phyloP scores from a whole-genome alignment of 441 rosid genomes.

The Erodium trifolium region DNA sequence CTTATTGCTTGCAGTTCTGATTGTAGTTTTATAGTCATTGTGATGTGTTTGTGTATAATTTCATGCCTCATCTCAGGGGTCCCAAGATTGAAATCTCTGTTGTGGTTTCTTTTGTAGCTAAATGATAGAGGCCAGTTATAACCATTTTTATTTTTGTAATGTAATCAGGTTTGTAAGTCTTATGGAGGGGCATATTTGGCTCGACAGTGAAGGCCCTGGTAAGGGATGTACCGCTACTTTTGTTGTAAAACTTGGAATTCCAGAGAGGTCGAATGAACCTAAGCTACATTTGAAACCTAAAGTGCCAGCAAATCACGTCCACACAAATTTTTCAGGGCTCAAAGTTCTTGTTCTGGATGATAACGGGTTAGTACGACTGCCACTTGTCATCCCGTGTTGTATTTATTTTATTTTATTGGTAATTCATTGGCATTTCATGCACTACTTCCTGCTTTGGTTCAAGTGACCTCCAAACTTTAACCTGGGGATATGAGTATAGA shows the following conservation, averaged over 20 bases:
- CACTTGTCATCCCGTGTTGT: conserved; percentile 13
- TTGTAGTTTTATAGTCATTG: neutral
- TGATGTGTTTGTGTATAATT: neutral
- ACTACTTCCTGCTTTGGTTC: neutral
- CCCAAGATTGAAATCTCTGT: neutral
- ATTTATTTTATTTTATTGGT: neutral
- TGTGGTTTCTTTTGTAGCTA: neutral
- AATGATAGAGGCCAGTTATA: neutral
- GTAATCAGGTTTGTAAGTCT: conserved; percentile 79
- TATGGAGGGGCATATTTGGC: conserved; percentile 94
- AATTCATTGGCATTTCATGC: neutral
- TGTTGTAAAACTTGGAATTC: conserved; percentile 63
- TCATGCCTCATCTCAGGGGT: neutral
- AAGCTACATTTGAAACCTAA: conserved; percentile 39
- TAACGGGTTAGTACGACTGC: conserved; percentile 51
- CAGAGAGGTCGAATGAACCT: conserved; percentile 43
- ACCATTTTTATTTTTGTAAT: conserved; percentile 16
- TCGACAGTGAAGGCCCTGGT: conserved; percentile 89
- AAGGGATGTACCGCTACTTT: conserved; percentile 78
- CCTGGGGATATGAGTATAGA: neutral
- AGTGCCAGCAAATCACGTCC: conserved; percentile 35
- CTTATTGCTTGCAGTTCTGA: neutral
- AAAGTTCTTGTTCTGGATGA: conserved; percentile 91
- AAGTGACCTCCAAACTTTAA: neutral
- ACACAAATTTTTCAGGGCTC: conserved; percentile 60